Percentiles rank a stretch among this genome's conserved stretches.
These are phyloP conservation scores for Lachnellula willkommii DNA, from an alignment of 2,329 filamentous ascomycete species.

Conservation along the genomic window DNA sequence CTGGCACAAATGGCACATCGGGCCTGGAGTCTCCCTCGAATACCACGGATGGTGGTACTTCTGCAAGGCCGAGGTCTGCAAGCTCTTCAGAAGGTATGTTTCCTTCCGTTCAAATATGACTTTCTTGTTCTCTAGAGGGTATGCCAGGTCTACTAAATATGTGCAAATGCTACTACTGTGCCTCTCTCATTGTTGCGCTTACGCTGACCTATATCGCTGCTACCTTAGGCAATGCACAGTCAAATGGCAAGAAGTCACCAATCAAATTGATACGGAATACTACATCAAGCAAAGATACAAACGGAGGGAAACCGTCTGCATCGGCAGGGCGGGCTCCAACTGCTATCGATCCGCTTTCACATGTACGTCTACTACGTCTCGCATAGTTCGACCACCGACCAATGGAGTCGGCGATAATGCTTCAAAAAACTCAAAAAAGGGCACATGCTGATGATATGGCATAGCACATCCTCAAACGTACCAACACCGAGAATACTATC, in stretches of 20 bases:
- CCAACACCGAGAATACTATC: slow-evolving; percentile 57
- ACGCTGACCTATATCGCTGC: slow-evolving; percentile 18
- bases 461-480: slow-evolving; percentile 58
- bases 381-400: not conserved
- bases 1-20: slow-evolving; percentile 15
- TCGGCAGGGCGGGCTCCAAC: slow-evolving; percentile 28
- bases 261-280: slow-evolving; percentile 24
- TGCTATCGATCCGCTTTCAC: slow-evolving; percentile 61
- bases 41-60: slow-evolving; percentile 24
- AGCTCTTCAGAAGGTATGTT: slow-evolving; percentile 30
- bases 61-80: slow-evolving; percentile 25
- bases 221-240: slow-evolving; percentile 21
- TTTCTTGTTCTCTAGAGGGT: not conserved
- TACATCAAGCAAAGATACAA: slow-evolving; percentile 21
- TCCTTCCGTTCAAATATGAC: slow-evolving; percentile 3
- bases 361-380: slow-evolving; percentile 54
- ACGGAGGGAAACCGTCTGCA: slow-evolving; percentile 16
- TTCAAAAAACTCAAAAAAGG: not conserved
- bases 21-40: slow-evolving; percentile 25
- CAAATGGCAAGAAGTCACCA: slow-evolving; percentile 26
- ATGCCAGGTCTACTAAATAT: slow-evolving; percentile 3
- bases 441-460: slow-evolving; percentile 16
- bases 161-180: slow-evolving; percentile 18
- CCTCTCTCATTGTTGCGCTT: slow-evolving; percentile 14
- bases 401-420: not conserved